Percentiles rank a stretch among this genome's conserved stretches.
Evolutionary conservation across 2,329 filamentous ascomycete species (phyloP).

Genomic region (Apiospora arundinis): DNA sequence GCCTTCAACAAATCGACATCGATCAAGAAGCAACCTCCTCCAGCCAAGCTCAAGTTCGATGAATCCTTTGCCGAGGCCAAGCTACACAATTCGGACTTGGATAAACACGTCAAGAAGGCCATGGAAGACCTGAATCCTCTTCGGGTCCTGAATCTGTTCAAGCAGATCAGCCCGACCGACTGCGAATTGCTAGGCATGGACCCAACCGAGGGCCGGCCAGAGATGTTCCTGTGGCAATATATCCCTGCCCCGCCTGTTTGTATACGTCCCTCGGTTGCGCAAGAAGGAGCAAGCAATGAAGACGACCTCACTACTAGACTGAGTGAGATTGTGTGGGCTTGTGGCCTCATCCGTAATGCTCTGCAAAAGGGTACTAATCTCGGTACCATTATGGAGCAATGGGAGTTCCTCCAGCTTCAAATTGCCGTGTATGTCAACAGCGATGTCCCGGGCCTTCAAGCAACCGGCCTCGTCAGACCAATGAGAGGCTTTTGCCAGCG

Average conservation of each 20-base stretch:
- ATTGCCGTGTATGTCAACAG: slow-evolving; percentile 99
- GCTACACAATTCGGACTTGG: slow-evolving; percentile 79
- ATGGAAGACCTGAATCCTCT: slow-evolving; percentile 94
- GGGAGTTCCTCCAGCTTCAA: slow-evolving; percentile 95
- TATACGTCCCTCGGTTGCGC: slow-evolving; percentile 90
- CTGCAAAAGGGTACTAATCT: slow-evolving; percentile 84
- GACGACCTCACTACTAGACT: slow-evolving; percentile 97
- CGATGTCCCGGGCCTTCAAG: slow-evolving; percentile 90
- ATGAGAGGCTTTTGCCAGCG: slow-evolving; percentile 95
- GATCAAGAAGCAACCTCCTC: slow-evolving; percentile 80
- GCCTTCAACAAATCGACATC: slow-evolving; percentile 89
- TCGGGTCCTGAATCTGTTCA: slow-evolving; percentile 88
- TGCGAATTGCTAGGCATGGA: slow-evolving; percentile 92
- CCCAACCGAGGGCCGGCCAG: slow-evolving; percentile 83
- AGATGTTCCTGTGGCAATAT: slow-evolving; percentile 98
- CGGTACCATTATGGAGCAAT: slow-evolving; percentile 94
- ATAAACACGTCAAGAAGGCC: slow-evolving; percentile 89
- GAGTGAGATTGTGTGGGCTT: slow-evolving; percentile 94
- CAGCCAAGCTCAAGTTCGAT: slow-evolving; percentile 84
- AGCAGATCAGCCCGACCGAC: slow-evolving; percentile 81
- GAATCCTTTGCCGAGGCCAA: slow-evolving; percentile 83
- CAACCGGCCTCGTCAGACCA: slow-evolving; percentile 84
- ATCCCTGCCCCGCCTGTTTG: slow-evolving; percentile 93
- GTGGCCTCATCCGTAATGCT: slow-evolving; percentile 83
- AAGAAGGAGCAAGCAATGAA: slow-evolving; percentile 92